Base-by-base conservation (phyloP, 805 yeast species). In the Scheffersomyces amazonensis region DNA sequence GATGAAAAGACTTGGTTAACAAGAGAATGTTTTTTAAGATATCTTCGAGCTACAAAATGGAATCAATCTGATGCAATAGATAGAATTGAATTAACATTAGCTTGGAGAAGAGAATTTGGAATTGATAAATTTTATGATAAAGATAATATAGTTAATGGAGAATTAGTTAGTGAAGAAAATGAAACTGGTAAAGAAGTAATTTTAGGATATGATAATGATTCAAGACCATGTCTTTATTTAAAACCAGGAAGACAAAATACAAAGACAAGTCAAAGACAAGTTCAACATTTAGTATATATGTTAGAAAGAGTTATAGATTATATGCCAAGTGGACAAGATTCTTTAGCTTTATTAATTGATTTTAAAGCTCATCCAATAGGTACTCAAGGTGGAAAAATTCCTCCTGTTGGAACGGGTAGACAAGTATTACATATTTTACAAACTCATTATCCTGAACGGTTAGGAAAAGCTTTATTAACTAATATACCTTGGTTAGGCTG, bases 231-330 rank as follows among this genome's bases (percentile, higher is more conserved):
- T 54, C 66, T 93, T 24, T 91, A 91, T 60, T 72, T 93, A 58
- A 85, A 87, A 60, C 95, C 96, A 0, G 98, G 98, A 11, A 78
- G 96, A 57, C 99, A 93, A 64, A 93, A 93, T 66, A 93, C 99
- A 12, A 87, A 87, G 54, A 80, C 93, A 2, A 79, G 93, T 1
- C 83, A 80, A 45, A 76, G 91, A 50, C 99, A 93, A 58, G 96
- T 93, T n/a, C 95, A 93, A 62, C 96, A 89, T 58, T 70, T 93
- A 58, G 98, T 93, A 5, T 91, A 73, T 66, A 84, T 84, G 89
- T 72, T 93, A 37, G 99, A 93, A 62, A 75, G 90, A 42, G 96
- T 86, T 31, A 90, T 91, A 40, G 95, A 89, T 60, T 87, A 78
- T 61, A 91, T 93, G 97, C 96, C 97, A 1, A 75, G 88, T 0